Conservation (phyloP, 768 basidiomycete genomes). For the Hericium coralloides region DNA sequence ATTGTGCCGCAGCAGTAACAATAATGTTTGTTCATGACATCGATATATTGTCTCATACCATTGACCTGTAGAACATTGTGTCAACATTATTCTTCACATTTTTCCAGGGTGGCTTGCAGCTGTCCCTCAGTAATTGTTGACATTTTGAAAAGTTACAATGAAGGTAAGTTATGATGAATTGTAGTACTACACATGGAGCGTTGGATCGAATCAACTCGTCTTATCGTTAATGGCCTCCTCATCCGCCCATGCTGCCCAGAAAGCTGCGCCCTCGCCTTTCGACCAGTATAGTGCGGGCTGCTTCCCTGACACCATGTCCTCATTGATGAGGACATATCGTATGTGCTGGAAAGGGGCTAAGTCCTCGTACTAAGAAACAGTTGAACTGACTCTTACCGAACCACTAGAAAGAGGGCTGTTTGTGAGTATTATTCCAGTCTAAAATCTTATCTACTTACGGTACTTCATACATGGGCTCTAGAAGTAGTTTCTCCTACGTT, state of each 20-base stretch:
- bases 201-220: neutral
- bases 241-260: slow-evolving; percentile 71
- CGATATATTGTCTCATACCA: neutral
- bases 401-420: slow-evolving; percentile 32
- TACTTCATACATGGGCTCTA: slow-evolving; percentile 90
- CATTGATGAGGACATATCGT: slow-evolving; percentile 75
- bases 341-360: slow-evolving; percentile 42
- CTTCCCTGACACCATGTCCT: slow-evolving; percentile 57
- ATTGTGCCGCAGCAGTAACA: slow-evolving; percentile 1
- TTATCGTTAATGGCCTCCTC: slow-evolving; percentile 36
- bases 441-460: slow-evolving; percentile 46
- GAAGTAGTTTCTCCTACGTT: slow-evolving; percentile 61
- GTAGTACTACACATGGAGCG: neutral
- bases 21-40: slow-evolving; percentile 3
- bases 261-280: slow-evolving; percentile 52
- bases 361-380: neutral
- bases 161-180: too few relatives aligned
- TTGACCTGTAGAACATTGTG: slow-evolving; percentile 1
- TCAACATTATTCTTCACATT: slow-evolving; percentile 2
- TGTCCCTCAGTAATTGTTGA: too few relatives aligned
- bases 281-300: slow-evolving; percentile 68
- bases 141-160: too few relatives aligned
- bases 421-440: neutral
- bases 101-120: neutral
- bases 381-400: slow-evolving; percentile 40